Evolutionary conservation across 1,284 basidiomycete species (phyloP).

Genomic region (Sanghuangporus sanghuang): DNA sequence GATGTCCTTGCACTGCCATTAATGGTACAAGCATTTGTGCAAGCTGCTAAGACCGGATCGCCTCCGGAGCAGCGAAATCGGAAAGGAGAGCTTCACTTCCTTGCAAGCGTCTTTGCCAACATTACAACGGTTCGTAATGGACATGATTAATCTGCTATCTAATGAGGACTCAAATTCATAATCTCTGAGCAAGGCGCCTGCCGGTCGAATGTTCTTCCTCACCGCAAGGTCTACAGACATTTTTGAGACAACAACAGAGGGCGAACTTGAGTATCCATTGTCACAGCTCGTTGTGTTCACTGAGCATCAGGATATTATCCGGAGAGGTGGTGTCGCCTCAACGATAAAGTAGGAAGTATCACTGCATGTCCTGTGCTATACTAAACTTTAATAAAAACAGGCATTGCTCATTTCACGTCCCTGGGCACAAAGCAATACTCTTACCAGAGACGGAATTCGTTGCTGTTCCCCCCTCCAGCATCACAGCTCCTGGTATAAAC

Average conservation of each 20-base stretch:
- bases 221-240: constrained; percentile 47
- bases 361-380: constrained; percentile 10
- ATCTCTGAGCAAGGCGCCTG: constrained; percentile 42
- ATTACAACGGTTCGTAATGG: constrained; percentile 57
- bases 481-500: constrained; percentile 72
- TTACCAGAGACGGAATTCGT: constrained; percentile 48
- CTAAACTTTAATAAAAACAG: constrained; percentile 34
- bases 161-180: not conserved
- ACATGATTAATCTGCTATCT: constrained; percentile 24
- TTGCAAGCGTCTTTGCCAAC: constrained; percentile 91
- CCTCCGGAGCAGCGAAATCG: constrained; percentile 42
- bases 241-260: constrained; percentile 30
- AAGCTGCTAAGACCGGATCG: constrained; percentile 55
- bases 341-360: constrained; percentile 70
- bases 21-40: constrained; percentile 81
- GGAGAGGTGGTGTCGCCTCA: constrained; percentile 81
- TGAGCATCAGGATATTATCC: constrained; percentile 80
- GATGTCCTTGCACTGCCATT: constrained; percentile 68
- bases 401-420: constrained; percentile 71
- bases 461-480: constrained; percentile 49
- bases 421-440: constrained; percentile 67
- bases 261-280: constrained; percentile 67
- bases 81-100: constrained; percentile 81
- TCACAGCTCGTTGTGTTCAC: constrained; percentile 82
- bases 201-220: constrained; percentile 69